Percentiles rank a stretch among this genome's conserved stretches.
Conservation (phyloP, 2,329 filamentous ascomycete species). For the Colletotrichum trifolii region DNA sequence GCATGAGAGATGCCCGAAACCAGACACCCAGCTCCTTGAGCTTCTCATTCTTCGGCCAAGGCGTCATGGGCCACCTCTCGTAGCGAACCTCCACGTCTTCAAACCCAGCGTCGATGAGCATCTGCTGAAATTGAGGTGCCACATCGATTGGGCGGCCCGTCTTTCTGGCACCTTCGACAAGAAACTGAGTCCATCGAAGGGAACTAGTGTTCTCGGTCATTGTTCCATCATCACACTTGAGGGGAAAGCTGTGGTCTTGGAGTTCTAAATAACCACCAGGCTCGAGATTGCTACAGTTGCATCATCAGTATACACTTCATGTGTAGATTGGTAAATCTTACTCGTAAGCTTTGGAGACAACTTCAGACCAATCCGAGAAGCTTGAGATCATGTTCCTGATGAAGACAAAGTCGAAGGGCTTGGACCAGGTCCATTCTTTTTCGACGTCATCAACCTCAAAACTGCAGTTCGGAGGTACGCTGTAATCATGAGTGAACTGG, state of each 20-base stretch:
- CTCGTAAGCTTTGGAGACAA: slow-evolving; percentile 38
- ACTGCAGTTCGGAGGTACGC: slow-evolving; percentile 55
- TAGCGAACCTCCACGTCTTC: slow-evolving; percentile 43
- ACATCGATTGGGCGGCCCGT: slow-evolving; percentile 45
- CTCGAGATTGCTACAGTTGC: slow-evolving; percentile 44
- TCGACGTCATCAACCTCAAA: slow-evolving; percentile 55
- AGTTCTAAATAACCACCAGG: slow-evolving; percentile 49
- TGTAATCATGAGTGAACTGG: too few relatives aligned
- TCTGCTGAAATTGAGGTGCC: slow-evolving; percentile 44
- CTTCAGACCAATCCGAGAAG: too few relatives aligned
- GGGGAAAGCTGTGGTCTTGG: slow-evolving; percentile 42
- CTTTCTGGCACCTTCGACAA: slow-evolving; percentile 45
- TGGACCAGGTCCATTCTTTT: slow-evolving; percentile 45
- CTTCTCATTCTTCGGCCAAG: slow-evolving; percentile 45
- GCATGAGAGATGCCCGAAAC: slow-evolving; percentile 24
- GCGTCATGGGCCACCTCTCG: slow-evolving; percentile 44
- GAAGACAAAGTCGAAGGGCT: slow-evolving; percentile 47
- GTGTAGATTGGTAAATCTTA: too few relatives aligned
- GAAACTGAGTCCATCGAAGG: slow-evolving; percentile 42
- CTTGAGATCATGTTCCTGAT: not conserved
- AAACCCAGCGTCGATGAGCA: slow-evolving; percentile 40
- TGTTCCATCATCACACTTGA: slow-evolving; percentile 46
- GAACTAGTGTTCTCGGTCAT: slow-evolving; percentile 43
- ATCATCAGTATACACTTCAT: too few relatives aligned
- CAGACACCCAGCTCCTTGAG: slow-evolving; percentile 48